Conservation (phyloP, 805 yeast genomes). For the Yamadazyma kitorensis region DNA sequence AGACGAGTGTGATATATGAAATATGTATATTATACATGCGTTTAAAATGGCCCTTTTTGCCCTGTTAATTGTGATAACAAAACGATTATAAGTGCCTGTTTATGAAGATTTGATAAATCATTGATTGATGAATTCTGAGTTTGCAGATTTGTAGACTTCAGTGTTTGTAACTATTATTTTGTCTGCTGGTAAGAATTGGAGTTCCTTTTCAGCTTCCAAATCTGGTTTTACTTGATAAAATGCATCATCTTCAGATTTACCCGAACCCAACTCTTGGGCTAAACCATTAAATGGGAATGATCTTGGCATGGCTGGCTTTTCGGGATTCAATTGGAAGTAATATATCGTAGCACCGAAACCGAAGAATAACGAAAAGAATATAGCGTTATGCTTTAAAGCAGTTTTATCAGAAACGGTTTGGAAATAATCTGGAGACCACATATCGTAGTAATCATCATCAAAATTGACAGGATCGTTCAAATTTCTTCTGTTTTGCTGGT, state of each 20-base stretch:
- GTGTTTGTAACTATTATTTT: constrained; percentile 23
- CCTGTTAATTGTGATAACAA: constrained; percentile 8
- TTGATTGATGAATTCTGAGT: constrained; percentile 36
- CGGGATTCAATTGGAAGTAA: constrained; percentile 53
- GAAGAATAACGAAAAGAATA: constrained; percentile 41
- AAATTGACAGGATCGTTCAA: constrained; percentile 68
- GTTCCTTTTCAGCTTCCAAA: constrained; percentile 33
- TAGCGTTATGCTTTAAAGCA: constrained; percentile 57
- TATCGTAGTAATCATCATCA: constrained; percentile 69
- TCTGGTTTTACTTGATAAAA: constrained; percentile 44
- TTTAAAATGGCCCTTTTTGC: constrained; percentile 6
- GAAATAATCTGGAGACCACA: constrained; percentile 84
- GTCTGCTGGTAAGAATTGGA: constrained; percentile 35
- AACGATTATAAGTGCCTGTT: too few species aligned
- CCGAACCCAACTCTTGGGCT: constrained; percentile 71
- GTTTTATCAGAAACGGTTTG: constrained; percentile 56
- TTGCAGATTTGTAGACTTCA: constrained; percentile 31
- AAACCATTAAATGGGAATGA: constrained; percentile 74
- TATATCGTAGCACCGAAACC: constrained; percentile 44
- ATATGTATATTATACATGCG: constrained; percentile 11
- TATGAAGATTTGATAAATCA: constrained; percentile 7
- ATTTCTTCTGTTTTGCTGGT: constrained; percentile 78
- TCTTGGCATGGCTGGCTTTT: constrained; percentile 73
- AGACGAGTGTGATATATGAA: neutral
- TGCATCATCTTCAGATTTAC: constrained; percentile 41